Percentiles rank a stretch among this genome's conserved stretches.
phyloP scores from a whole-genome alignment of 2,329 filamentous ascomycete species.

The Pestalotiopsis sp. region DNA sequence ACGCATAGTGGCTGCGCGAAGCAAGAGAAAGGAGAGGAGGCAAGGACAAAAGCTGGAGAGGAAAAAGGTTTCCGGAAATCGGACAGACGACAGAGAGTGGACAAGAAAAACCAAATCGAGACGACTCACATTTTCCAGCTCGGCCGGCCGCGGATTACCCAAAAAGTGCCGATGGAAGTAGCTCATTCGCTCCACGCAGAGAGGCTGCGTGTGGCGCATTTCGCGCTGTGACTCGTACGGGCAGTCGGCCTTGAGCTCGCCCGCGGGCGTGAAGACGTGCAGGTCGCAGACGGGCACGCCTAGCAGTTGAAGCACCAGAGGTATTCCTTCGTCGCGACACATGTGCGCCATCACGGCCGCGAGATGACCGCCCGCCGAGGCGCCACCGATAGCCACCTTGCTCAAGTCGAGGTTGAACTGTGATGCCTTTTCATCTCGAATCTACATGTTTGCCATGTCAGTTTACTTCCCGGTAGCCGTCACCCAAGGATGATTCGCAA shows the following conservation, averaged over 20 bases:
- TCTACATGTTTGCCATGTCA: neutral
- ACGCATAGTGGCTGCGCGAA: neutral
- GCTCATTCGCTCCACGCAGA: neutral
- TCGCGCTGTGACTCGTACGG: slow-evolving; percentile 6
- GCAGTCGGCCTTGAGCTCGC: slow-evolving; percentile 9
- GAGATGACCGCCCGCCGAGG: slow-evolving; percentile 7
- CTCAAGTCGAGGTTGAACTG: slow-evolving; percentile 2
- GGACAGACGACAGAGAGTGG: neutral
- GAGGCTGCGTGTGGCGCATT: slow-evolving; percentile 6
- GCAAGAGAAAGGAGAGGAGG: neutral
- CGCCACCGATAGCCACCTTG: slow-evolving; percentile 1
- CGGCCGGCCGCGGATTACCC: neutral
- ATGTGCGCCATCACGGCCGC: slow-evolving; percentile 5
- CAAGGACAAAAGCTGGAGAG: neutral
- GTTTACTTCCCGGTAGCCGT: too few species aligned
- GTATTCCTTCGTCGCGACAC: slow-evolving; percentile 4
- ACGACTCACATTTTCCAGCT: slow-evolving; percentile 2
- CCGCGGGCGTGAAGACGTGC: slow-evolving; percentile 6
- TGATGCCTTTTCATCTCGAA: slow-evolving; percentile 4
- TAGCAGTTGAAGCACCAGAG: slow-evolving; percentile 2
- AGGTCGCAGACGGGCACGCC: slow-evolving; percentile 6
- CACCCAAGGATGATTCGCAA: neutral
- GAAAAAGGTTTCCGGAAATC: neutral
- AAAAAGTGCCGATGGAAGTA: slow-evolving; percentile 5
- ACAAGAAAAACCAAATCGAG: neutral